Conservation (phyloP, 306 rosid genomes). For the Citrullus mucosospermus region DNA sequence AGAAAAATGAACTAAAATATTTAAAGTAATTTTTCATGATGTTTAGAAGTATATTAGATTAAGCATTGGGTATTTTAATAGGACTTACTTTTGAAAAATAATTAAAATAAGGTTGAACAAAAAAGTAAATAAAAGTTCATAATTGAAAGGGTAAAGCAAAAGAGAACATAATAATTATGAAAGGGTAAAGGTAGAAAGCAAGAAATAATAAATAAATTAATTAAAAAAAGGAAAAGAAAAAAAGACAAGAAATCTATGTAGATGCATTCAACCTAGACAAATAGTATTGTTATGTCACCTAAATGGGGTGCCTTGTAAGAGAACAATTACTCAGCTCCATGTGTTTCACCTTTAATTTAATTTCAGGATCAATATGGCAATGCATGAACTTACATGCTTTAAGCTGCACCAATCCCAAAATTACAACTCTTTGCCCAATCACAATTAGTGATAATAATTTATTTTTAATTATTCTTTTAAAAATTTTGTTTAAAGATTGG, state of each 20-base stretch:
- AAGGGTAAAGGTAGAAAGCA: background rate
- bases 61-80: too few species aligned
- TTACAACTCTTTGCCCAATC: background rate
- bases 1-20: too few species aligned
- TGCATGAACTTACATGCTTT: background rate
- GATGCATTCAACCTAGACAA: slow-evolving; percentile 2
- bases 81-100: too few species aligned
- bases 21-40: too few species aligned
- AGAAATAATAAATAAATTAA: background rate
- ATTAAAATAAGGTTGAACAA: background rate
- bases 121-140: too few species aligned
- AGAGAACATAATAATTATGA: background rate
- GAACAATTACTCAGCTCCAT: slow-evolving; percentile 34
- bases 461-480: too few species aligned
- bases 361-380: background rate
- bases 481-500: background rate
- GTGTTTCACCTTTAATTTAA: slow-evolving; percentile 5
- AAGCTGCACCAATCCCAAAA: background rate
- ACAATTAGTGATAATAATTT: background rate
- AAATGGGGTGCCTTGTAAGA: slow-evolving; percentile 25
- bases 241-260: background rate
- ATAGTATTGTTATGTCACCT: background rate
- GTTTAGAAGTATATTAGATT: too few species aligned
- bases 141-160: background rate
- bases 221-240: background rate